phyloP scores from a whole-genome alignment of 1,284 basidiomycete species.

The Ustilago loliicola region DNA sequence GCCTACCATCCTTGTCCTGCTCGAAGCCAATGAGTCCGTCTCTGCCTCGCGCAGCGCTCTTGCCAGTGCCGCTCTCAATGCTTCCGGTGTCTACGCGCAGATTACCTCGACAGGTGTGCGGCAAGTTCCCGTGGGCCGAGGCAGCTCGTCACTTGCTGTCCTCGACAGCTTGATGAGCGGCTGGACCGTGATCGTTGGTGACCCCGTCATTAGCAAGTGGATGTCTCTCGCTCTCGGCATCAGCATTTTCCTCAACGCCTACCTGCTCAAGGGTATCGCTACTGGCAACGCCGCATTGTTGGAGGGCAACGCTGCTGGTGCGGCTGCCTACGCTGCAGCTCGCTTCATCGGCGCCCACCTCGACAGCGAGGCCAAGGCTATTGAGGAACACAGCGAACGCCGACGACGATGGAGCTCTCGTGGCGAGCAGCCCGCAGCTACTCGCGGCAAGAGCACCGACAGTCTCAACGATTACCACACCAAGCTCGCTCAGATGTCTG shows the following conservation, averaged over 20 bases:
- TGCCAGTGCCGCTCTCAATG: slow-evolving; percentile 61
- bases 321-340: slow-evolving; percentile 69
- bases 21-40: slow-evolving; percentile 72
- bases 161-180: slow-evolving; percentile 89
- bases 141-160: slow-evolving; percentile 62
- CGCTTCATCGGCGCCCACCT: slow-evolving; percentile 69
- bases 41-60: slow-evolving; percentile 46
- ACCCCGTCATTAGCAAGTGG: slow-evolving; percentile 95
- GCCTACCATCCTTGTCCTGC: slow-evolving; percentile 78
- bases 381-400: slow-evolving; percentile 42
- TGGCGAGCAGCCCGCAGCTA: slow-evolving; percentile 18
- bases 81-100: slow-evolving; percentile 51
- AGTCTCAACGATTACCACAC: slow-evolving; percentile 70
- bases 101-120: slow-evolving; percentile 29
- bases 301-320: slow-evolving; percentile 67
- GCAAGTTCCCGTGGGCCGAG: slow-evolving; percentile 31
- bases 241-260: slow-evolving; percentile 92
- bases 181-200: slow-evolving; percentile 95
- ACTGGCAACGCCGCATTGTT: slow-evolving; percentile 68
- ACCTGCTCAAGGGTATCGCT: slow-evolving; percentile 83
- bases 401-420: slow-evolving; percentile 39
- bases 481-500: slow-evolving; percentile 62
- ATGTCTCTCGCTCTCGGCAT: slow-evolving; percentile 89
- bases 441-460: slow-evolving; percentile 42
- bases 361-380: slow-evolving; percentile 49